A percentile compares a stretch with the other conserved stretches of the same genome.
Evolutionary conservation across 2,329 filamentous ascomycete genomes (phyloP).

Genomic region (Colletotrichum noveboracense): DNA sequence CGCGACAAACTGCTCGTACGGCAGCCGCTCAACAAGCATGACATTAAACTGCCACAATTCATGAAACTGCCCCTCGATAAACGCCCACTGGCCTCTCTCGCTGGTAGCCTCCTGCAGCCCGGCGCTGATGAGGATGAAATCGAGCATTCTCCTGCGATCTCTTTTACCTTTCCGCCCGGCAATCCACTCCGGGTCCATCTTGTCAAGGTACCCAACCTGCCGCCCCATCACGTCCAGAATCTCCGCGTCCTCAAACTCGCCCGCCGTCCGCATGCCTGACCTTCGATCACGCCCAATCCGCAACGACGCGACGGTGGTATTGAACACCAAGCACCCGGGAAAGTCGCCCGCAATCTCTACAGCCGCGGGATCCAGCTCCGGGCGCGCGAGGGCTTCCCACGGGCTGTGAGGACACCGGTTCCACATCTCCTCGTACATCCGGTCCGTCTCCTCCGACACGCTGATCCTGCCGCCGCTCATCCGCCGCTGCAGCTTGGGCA

Average conservation of each 20-base stretch:
- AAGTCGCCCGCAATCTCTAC: neutral
- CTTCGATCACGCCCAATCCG: neutral
- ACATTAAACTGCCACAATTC: constrained; percentile 5
- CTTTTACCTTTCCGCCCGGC: neutral
- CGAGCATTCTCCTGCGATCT: neutral
- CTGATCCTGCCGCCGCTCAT: neutral
- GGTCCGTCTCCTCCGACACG: neutral
- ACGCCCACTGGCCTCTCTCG: neutral
- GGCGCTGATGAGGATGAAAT: neutral
- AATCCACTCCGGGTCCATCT: neutral
- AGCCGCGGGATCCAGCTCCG: neutral
- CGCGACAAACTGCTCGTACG: neutral
- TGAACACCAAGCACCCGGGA: neutral
- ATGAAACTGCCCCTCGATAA: neutral
- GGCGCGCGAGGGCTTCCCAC: neutral
- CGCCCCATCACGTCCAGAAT: constrained; percentile 1
- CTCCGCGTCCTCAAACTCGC: neutral
- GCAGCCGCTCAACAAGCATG: constrained; percentile 4
- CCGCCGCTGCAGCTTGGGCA: neutral
- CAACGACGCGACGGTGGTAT: neutral
- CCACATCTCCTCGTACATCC: neutral
- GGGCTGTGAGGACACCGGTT: neutral
- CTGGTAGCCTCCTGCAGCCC: neutral
- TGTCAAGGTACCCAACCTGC: neutral
- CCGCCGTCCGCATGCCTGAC: neutral